Evolutionary conservation across 805 yeast genomes (phyloP).

Genomic region (Saccharomycopsis olivae): DNA sequence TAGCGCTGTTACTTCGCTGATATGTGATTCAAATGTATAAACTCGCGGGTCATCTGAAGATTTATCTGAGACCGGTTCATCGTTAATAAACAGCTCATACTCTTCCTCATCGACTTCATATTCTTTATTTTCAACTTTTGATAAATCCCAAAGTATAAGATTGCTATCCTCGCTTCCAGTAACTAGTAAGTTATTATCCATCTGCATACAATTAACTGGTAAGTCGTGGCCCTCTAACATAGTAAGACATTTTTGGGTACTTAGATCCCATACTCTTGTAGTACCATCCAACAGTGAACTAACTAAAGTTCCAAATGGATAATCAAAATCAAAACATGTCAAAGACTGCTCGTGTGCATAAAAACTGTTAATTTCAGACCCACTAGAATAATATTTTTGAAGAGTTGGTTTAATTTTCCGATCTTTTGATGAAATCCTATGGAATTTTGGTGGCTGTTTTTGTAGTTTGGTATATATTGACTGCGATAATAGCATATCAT

Average conservation of each 20-base stretch:
- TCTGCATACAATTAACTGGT: slow-evolving; percentile 47
- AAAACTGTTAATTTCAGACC: slow-evolving; percentile 40
- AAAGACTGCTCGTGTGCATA: slow-evolving; percentile 44
- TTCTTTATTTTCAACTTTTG: slow-evolving; percentile 20
- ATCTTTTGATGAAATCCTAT: slow-evolving; percentile 21
- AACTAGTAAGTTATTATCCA: slow-evolving; percentile 38
- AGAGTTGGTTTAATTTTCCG: slow-evolving; percentile 51
- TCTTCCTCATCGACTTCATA: slow-evolving; percentile 19
- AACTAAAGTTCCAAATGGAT: slow-evolving; percentile 67
- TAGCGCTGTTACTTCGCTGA: slow-evolving; percentile 56
- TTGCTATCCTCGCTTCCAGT: slow-evolving; percentile 58
- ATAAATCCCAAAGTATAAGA: slow-evolving; percentile 49
- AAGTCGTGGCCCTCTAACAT: slow-evolving; percentile 26
- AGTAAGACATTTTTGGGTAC: slow-evolving; percentile 24
- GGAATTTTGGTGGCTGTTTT: slow-evolving; percentile 23
- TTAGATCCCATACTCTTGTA: slow-evolving; percentile 76
- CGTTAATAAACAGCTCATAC: slow-evolving; percentile 12
- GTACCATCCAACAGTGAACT: slow-evolving; percentile 71
- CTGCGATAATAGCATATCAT: slow-evolving; percentile 29
- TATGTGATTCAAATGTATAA: slow-evolving; percentile 49
- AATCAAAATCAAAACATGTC: slow-evolving; percentile 54
- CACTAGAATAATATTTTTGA: slow-evolving; percentile 54
- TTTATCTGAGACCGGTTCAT: slow-evolving; percentile 17
- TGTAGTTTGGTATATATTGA: slow-evolving; percentile 36
- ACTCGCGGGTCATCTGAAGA: slow-evolving; percentile 27